A percentile compares a stretch with the other conserved stretches of the same genome.
Conservation (phyloP, 352 stramenopile genomes). For the Phytophthora idaei region DNA sequence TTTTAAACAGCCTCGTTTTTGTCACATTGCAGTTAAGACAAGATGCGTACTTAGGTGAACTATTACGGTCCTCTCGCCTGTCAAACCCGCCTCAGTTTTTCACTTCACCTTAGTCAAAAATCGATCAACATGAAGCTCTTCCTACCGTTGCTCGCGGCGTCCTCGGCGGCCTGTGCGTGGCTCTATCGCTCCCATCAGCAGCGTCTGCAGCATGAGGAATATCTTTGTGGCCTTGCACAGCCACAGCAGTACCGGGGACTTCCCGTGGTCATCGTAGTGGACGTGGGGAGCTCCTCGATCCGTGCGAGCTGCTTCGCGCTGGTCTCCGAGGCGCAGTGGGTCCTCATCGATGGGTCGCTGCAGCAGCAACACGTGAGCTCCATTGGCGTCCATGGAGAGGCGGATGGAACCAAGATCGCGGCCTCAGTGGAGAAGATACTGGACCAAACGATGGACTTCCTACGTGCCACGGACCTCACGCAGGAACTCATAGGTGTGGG, state of each 20-base stretch:
- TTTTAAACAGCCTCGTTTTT: too few species aligned
- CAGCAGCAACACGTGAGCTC: conserved; percentile 61
- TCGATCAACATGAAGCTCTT: conserved; percentile 32
- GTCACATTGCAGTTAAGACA: too few species aligned
- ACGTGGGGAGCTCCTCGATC: conserved; percentile 94
- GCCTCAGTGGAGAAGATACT: conserved; percentile 58
- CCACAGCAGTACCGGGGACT: conserved; percentile 50
- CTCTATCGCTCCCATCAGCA: conserved; percentile 30
- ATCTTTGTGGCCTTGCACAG: conserved; percentile 38
- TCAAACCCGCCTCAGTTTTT: too few species aligned
- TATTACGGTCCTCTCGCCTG: too few species aligned
- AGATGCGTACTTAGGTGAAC: too few species aligned
- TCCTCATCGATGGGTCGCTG: conserved; percentile 67
- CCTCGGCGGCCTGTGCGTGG: conserved; percentile 30
- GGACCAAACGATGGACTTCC: conserved; percentile 51
- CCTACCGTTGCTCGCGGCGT: conserved; percentile 33
- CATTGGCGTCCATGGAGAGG: conserved; percentile 63
- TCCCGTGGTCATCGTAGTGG: conserved; percentile 80
- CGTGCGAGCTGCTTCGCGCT: conserved; percentile 89
- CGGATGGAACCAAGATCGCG: conserved; percentile 51
- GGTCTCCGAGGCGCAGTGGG: conserved; percentile 52
- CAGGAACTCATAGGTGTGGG: conserved; percentile 76
- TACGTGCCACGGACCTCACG: conserved; percentile 49
- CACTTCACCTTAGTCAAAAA: not conserved
- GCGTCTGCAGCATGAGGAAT: conserved; percentile 23